phyloP scores from a whole-genome alignment of 176 grass and related monocot genomes.

The Thinopyrum elongatum region DNA sequence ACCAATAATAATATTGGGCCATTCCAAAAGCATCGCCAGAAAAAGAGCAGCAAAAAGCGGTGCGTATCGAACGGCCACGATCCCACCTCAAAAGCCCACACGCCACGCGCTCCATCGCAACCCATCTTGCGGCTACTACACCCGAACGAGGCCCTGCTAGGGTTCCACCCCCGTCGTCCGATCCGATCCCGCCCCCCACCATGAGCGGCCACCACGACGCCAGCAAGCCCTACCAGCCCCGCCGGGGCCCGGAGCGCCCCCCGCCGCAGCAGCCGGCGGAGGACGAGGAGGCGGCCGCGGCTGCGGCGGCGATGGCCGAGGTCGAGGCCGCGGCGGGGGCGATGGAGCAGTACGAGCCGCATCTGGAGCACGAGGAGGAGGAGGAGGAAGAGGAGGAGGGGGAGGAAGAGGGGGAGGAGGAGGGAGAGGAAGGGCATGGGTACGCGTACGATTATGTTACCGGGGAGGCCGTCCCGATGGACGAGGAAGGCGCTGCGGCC shows the following conservation, averaged over 20 bases:
- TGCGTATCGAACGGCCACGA: slow-evolving; percentile 14
- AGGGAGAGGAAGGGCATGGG: slow-evolving; percentile 19
- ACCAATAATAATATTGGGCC: too few species aligned
- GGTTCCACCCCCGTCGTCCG: slow-evolving; percentile 50
- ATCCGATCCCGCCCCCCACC: slow-evolving; percentile 43
- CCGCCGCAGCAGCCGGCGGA: slow-evolving; percentile 16
- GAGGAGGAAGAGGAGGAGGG: slow-evolving; percentile 32
- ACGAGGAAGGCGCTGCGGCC: slow-evolving; percentile 43
- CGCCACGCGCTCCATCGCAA: neutral
- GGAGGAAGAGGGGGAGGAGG: slow-evolving; percentile 23
- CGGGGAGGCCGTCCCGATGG: slow-evolving; percentile 44
- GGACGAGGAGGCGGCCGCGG: slow-evolving; percentile 8
- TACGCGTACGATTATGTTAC: slow-evolving; percentile 23
- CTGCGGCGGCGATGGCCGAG: slow-evolving; percentile 6
- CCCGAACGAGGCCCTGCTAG: slow-evolving; percentile 27
- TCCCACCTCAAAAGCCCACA: neutral
- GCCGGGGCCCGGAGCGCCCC: slow-evolving; percentile 46
- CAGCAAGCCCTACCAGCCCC: slow-evolving; percentile 69
- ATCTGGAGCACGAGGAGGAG: slow-evolving; percentile 26
- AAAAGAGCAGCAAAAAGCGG: neutral
- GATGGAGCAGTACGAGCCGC: slow-evolving; percentile 36
- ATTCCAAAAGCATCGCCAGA: neutral
- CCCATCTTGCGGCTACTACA: neutral
- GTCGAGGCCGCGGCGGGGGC: slow-evolving; percentile 31
- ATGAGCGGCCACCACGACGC: slow-evolving; percentile 77